Conservation (phyloP, 495 filamentous ascomycete genomes). For the Mytilinidion resinicola region DNA sequence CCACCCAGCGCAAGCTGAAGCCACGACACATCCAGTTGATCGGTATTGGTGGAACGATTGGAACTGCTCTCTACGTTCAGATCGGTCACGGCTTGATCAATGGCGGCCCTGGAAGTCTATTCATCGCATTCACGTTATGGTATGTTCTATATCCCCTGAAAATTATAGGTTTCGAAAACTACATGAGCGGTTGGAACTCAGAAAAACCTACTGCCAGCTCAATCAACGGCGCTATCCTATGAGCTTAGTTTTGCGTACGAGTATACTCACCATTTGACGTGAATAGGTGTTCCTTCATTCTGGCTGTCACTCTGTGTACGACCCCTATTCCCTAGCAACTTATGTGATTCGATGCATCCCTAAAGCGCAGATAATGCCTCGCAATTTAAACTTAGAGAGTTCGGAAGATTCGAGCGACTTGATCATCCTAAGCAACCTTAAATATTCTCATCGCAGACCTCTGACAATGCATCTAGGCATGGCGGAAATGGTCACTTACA, state of each 20-base stretch:
- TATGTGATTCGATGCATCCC: slow-evolving; percentile 1
- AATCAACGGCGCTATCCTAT: no score
- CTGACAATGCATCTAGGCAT: slow-evolving; percentile 40
- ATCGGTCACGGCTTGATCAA: slow-evolving; percentile 62
- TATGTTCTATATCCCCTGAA: slow-evolving; percentile 45
- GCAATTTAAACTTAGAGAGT: no score
- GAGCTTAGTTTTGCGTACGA: no score
- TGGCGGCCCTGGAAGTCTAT: slow-evolving; percentile 69
- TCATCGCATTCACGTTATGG: slow-evolving; percentile 73
- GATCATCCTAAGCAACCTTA: no score
- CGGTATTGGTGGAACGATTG: slow-evolving; percentile 70
- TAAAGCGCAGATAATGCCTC: no score
- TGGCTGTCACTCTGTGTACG: slow-evolving; percentile 59
- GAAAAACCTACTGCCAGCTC: no score
- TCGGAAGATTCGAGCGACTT: no score
- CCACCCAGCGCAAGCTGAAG: slow-evolving; percentile 54
- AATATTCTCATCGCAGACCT: not conserved
- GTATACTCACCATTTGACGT: not conserved
- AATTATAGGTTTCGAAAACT: not conserved
- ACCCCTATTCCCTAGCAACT: slow-evolving; percentile 19
- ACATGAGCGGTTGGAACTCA: no score
- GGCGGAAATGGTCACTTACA: slow-evolving; percentile 77
- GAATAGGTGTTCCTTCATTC: slow-evolving; percentile 60
- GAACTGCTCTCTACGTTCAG: slow-evolving; percentile 72
- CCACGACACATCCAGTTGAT: slow-evolving; percentile 68